Evolutionary conservation across 352 stramenopile genomes (phyloP).

Genomic region (Pythium insidiosum): DNA sequence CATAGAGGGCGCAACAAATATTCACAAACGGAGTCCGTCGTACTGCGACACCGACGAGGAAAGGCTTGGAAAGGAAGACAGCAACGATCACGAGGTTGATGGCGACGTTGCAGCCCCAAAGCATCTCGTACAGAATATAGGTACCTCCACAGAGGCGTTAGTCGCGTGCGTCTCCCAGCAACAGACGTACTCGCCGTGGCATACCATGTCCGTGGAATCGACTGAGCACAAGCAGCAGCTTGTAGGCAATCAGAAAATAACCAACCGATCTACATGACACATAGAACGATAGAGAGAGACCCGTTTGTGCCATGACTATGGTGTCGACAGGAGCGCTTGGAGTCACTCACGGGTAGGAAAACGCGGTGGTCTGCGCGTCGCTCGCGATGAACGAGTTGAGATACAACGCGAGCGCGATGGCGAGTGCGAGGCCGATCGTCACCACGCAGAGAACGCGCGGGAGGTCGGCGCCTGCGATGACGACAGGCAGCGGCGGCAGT

Average conservation of each 20-base stretch:
- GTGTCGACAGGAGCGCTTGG: no score
- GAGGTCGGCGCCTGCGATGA: slow-evolving; percentile 46
- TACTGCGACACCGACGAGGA: slow-evolving; percentile 72
- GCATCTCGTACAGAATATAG: slow-evolving; percentile 72
- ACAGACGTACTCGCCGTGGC: no score
- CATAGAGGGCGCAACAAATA: no score
- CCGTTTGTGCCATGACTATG: no score
- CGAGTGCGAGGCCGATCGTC: slow-evolving; percentile 19
- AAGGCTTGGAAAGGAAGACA: slow-evolving; percentile 67
- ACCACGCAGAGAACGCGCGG: slow-evolving; percentile 29
- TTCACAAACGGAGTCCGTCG: no score
- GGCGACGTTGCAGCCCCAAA: slow-evolving; percentile 80
- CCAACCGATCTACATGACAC: slow-evolving; percentile 25
- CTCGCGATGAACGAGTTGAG: slow-evolving; percentile 38
- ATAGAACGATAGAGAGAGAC: no score
- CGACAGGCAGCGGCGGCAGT: slow-evolving; percentile 32
- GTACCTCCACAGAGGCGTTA: no score
- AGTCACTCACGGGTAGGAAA: slow-evolving; percentile 55
- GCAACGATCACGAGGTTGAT: slow-evolving; percentile 58
- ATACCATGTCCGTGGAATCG: slow-evolving; percentile 58
- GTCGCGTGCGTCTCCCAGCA: no score
- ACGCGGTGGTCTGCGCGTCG: slow-evolving; percentile 27
- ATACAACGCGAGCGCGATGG: slow-evolving; percentile 35
- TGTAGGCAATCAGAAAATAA: slow-evolving; percentile 46
- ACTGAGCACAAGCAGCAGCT: slow-evolving; percentile 32